phyloP scores from a whole-genome alignment of 2,329 filamentous ascomycete species.

The Geosmithia putterillii region DNA sequence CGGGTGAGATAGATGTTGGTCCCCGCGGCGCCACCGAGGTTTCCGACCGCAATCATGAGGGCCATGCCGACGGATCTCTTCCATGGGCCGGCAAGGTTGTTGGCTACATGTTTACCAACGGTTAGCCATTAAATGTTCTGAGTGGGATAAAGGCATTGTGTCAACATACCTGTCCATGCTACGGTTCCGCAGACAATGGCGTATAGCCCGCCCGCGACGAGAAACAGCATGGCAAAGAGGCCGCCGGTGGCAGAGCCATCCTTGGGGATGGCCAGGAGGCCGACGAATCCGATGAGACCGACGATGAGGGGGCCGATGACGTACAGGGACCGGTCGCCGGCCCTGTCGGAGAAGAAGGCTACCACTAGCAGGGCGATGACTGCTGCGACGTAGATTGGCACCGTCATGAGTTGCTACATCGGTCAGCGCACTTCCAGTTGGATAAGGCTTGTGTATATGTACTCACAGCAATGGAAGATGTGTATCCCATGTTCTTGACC shows the following conservation, averaged over 20 bases:
- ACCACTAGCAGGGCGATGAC: slow-evolving; percentile 2
- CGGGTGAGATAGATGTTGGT: slow-evolving; percentile 4
- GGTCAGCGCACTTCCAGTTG: background rate
- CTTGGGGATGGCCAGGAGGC: slow-evolving; percentile 6
- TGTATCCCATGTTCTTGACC: slow-evolving; percentile 24
- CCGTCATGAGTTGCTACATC: slow-evolving; percentile 8
- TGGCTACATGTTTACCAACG: background rate
- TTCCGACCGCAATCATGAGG: slow-evolving; percentile 6
- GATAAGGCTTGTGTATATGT: too few relatives aligned
- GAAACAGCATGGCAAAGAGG: slow-evolving; percentile 14
- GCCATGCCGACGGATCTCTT: slow-evolving; percentile 6
- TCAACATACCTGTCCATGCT: slow-evolving; percentile 5
- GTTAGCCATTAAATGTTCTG: background rate
- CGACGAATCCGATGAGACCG: slow-evolving; percentile 4
- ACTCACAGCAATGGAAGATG: slow-evolving; percentile 9
- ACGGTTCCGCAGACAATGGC: slow-evolving; percentile 11
- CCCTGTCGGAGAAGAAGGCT: slow-evolving; percentile 4
- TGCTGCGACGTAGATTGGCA: slow-evolving; percentile 2
- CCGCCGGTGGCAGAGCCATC: slow-evolving; percentile 8
- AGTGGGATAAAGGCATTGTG: too few relatives aligned
- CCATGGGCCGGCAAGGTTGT: slow-evolving; percentile 6
- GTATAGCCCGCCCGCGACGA: slow-evolving; percentile 11
- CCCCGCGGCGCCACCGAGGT: slow-evolving; percentile 3
- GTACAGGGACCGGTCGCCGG: slow-evolving; percentile 3
- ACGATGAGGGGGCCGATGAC: slow-evolving; percentile 4